phyloP scores from a whole-genome alignment of 305 asterid species.

The Rubia balearica region DNA sequence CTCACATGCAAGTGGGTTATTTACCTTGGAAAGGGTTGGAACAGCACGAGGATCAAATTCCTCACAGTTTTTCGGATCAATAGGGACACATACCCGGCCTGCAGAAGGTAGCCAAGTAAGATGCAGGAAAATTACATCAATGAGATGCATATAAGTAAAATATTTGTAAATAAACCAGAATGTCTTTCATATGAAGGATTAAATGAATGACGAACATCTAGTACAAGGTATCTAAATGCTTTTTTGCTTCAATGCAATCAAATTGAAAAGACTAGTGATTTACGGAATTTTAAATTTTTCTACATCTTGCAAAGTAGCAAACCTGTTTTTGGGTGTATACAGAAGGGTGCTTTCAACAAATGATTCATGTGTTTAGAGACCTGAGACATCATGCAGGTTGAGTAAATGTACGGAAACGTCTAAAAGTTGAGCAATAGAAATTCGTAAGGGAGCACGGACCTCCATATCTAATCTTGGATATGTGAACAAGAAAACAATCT shows the following conservation, averaged over 20 bases:
- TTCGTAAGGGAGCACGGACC: constrained; percentile 32
- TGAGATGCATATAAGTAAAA: neutral
- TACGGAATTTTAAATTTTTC: too few relatives aligned
- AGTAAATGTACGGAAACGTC: neutral
- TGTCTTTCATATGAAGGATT: neutral
- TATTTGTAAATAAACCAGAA: neutral
- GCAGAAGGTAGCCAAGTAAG: constrained; percentile 11
- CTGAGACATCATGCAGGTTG: constrained; percentile 27
- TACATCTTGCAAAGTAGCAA: neutral
- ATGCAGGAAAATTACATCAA: constrained; percentile 3
- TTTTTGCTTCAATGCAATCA: too few relatives aligned
- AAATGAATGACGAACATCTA: neutral
- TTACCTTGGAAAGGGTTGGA: constrained; percentile 75
- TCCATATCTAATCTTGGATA: constrained; percentile 94
- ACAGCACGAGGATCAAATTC: constrained; percentile 76
- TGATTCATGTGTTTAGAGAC: constrained; percentile 92
- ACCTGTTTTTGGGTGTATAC: constrained; percentile 97
- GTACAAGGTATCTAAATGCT: neutral
- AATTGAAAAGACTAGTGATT: too few relatives aligned
- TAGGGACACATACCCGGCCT: constrained; percentile 93
- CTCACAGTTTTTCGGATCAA: constrained; percentile 74
- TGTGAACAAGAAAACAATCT: constrained; percentile 74
- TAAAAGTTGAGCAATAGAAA: constrained; percentile 1
- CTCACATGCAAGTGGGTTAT: constrained; percentile 9
- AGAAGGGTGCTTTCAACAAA: constrained; percentile 92